Base-by-base conservation (phyloP, 495 filamentous ascomycete genomes). In the Penicillium subrubescens region DNA sequence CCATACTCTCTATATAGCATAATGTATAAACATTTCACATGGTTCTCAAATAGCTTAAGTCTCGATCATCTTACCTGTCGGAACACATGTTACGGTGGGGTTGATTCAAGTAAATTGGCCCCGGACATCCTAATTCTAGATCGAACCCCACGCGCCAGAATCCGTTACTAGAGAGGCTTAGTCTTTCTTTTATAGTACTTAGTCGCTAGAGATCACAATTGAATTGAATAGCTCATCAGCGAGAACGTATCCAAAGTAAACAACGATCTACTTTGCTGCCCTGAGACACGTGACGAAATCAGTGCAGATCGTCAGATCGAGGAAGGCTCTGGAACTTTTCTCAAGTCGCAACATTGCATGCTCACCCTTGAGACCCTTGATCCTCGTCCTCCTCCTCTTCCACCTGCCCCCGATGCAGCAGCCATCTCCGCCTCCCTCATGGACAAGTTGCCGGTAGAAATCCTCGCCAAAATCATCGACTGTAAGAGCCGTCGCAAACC, bases 361-460 rank as follows among this genome's bases (percentile, higher is more conserved):
- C 44, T 66, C 55, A 52, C 66, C 60, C 57, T 57, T 57, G 51
- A 59, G 46, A 52, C 66, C 58, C 53, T 57, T 57, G 46, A 61
- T 62, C 57, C 59, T 34, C 21, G 34, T 56, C 39, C 51, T 60
- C 44, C 55, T 58, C 44, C 34, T 31, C 37, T 31, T 56, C 37
- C 46, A 51, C 58, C 59, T 70, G 73, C 73, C 73, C 77, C 72
- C 67, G 68, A 82, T 81, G 77, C 70, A 69, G 63, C 57, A 62
- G 54, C 39, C 58, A 57, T 53, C 55, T 34, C 61, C 41, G 48
- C 27, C 39, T 70, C 60, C 71, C 67, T 65, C 75, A 88, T 89
- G 85, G 81, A 88, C 60, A 82, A 72, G 43, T 84, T 95, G 35
- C 92, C 92, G n/a, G 84, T 86, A 70, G 92, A 95, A 78, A 85